Conservation (phyloP, 345 rosid species). For the Populus tremula region DNA sequence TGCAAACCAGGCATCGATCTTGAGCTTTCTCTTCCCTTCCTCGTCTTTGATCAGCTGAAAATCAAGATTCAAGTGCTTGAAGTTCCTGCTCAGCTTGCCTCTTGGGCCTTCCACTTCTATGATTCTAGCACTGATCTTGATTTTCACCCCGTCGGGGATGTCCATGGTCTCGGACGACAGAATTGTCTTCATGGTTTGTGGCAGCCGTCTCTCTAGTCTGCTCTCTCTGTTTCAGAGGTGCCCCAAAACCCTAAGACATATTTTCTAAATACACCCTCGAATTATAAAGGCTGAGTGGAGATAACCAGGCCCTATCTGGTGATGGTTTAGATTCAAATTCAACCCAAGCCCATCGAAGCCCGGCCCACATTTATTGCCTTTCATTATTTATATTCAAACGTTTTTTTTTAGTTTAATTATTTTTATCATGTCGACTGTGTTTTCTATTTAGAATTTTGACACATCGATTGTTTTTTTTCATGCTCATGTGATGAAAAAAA, state of each 20-base stretch:
- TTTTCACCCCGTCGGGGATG: slow-evolving; percentile 45
- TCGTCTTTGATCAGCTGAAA: slow-evolving; percentile 50
- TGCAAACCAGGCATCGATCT: slow-evolving; percentile 63
- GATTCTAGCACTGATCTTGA: slow-evolving; percentile 40
- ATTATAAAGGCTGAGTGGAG: neutral
- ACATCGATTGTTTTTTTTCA: too few species aligned
- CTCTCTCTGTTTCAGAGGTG: neutral
- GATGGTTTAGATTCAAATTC: too few species aligned
- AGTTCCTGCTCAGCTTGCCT: slow-evolving; percentile 41
- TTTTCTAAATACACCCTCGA: neutral
- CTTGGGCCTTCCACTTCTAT: slow-evolving; percentile 51
- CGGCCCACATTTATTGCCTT: too few species aligned
- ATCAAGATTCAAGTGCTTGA: slow-evolving; percentile 53
- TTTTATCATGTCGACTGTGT: too few species aligned
- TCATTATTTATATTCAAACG: too few species aligned
- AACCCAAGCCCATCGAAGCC: too few species aligned
- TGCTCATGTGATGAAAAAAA: too few species aligned
- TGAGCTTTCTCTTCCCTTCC: slow-evolving; percentile 48
- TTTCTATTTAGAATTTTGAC: too few species aligned
- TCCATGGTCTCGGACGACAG: slow-evolving; percentile 49
- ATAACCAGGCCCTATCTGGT: too few species aligned
- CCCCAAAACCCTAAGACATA: neutral
- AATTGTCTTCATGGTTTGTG: slow-evolving; percentile 40
- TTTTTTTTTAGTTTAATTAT: too few species aligned
- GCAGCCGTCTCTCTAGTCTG: neutral